A percentile compares a stretch with the other conserved stretches of the same genome.
These are phyloP conservation scores for Rhamnella rubrinervis DNA, from an alignment of 331 rosid genomes.

Conservation along the genomic window DNA sequence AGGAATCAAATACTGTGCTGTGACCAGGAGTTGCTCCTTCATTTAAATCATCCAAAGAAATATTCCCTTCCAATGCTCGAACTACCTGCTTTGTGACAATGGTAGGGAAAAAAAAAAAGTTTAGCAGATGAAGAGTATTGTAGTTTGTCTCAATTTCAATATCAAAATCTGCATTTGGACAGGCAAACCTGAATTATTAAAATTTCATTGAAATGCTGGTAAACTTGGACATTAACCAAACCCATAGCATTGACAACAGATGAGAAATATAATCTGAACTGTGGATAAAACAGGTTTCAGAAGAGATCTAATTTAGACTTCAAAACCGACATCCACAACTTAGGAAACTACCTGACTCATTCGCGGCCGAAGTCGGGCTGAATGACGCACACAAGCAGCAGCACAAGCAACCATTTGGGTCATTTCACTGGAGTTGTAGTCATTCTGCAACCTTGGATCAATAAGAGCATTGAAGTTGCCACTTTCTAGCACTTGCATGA, in stretches of 20 bases:
- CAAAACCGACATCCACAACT: neutral
- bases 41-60: conserved; percentile 39
- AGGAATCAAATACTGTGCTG: conserved; percentile 30
- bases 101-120: neutral
- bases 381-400: conserved; percentile 52
- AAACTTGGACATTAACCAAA: no score
- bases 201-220: no score
- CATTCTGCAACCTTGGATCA: conserved; percentile 40
- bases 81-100: conserved; percentile 30
- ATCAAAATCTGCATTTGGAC: no score
- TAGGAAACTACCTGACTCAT: conserved; percentile 48
- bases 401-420: conserved; percentile 46
- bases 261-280: no score
- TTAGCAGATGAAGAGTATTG: neutral
- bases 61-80: conserved; percentile 49
- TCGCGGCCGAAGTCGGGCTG: conserved; percentile 44
- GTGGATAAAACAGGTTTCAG: neutral
- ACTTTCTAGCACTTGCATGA: conserved; percentile 37
- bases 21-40: conserved; percentile 44
- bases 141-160: no score
- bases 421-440: conserved; percentile 41
- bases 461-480: conserved; percentile 39
- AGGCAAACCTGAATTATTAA: no score
- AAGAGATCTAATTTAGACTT: neutral
- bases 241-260: no score